These are phyloP conservation scores for Didymella arachidicola DNA, from an alignment of 2,329 filamentous ascomycete species.

Conservation along the genomic window DNA sequence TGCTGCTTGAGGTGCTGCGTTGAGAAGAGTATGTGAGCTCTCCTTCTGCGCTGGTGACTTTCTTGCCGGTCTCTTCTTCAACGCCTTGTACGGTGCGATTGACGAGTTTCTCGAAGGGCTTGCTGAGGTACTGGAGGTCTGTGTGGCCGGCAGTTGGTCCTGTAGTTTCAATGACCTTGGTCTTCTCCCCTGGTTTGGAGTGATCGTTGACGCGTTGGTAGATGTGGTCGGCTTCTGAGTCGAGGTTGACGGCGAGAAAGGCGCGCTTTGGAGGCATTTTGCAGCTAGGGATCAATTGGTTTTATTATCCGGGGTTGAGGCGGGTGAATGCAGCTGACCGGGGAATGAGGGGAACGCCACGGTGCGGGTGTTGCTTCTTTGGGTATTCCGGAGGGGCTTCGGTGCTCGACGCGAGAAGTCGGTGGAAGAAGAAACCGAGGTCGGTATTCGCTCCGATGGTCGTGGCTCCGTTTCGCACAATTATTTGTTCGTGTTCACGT, in stretches of 20 bases:
- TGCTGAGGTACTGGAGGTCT: constrained; percentile 46
- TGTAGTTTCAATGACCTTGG: constrained; percentile 46
- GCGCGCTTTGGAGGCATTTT: constrained; percentile 43
- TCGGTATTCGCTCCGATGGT: constrained; percentile 30
- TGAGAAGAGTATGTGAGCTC: constrained; percentile 31
- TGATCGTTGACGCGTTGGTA: constrained; percentile 50
- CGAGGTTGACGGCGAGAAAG: constrained; percentile 51
- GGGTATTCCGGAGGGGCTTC: constrained; percentile 39
- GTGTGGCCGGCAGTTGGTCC: constrained; percentile 45
- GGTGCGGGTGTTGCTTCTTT: constrained; percentile 35
- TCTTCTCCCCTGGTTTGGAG: constrained; percentile 43
- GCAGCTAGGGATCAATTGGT: constrained; percentile 10
- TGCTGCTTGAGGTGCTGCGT: constrained; percentile 19
- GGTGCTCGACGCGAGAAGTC: constrained; percentile 22
- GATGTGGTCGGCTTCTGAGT: constrained; percentile 51
- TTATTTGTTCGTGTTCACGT: neutral
- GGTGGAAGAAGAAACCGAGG: constrained; percentile 20
- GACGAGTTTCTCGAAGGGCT: constrained; percentile 48
- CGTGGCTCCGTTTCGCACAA: constrained; percentile 1
- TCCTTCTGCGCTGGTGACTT: constrained; percentile 33
- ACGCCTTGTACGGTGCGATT: constrained; percentile 44
- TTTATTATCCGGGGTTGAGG: constrained; percentile 37
- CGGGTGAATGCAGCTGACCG: constrained; percentile 23
- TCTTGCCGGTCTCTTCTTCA: constrained; percentile 37
- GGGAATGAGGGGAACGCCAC: constrained; percentile 26